Evolutionary conservation across 352 stramenopile genomes (phyloP).

Genomic region (Phytophthora podocarpi): DNA sequence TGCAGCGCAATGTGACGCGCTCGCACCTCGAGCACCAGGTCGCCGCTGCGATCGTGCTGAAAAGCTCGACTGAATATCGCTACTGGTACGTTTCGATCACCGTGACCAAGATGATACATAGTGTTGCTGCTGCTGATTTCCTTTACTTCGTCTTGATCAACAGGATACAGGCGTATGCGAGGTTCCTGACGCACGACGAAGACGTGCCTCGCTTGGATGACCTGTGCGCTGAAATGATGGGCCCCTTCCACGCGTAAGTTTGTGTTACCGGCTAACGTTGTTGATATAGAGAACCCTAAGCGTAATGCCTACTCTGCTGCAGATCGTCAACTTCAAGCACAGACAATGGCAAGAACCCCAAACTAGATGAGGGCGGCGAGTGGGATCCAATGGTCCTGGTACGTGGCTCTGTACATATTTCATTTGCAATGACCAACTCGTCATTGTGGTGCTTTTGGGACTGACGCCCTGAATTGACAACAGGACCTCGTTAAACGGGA

Average conservation of each 20-base stretch:
- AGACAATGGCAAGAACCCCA: background rate
- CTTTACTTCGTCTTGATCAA: background rate
- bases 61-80: conserved; percentile 78
- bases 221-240: conserved; percentile 79
- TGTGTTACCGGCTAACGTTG: background rate
- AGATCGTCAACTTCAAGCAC: conserved; percentile 21
- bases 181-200: conserved; percentile 81
- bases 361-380: conserved; percentile 4
- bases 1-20: conserved; percentile 83
- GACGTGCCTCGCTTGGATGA: conserved; percentile 78
- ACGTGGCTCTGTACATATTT: conserved; percentile 14
- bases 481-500: conserved; percentile 77
- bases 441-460: conserved; percentile 1
- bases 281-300: conserved; percentile 3
- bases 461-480: conserved; percentile 15
- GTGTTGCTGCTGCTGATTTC: background rate
- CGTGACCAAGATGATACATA: background rate
- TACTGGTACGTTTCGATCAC: conserved; percentile 63
- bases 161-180: conserved; percentile 84
- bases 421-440: conserved; percentile 11
- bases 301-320: background rate
- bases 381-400: conserved; percentile 59
- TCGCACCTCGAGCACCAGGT: conserved; percentile 87
- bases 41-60: conserved; percentile 58
- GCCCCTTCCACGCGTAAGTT: conserved; percentile 67